Evolutionary conservation across 2,329 filamentous ascomycete genomes (phyloP).

Genomic region (Pyricularia sp.): DNA sequence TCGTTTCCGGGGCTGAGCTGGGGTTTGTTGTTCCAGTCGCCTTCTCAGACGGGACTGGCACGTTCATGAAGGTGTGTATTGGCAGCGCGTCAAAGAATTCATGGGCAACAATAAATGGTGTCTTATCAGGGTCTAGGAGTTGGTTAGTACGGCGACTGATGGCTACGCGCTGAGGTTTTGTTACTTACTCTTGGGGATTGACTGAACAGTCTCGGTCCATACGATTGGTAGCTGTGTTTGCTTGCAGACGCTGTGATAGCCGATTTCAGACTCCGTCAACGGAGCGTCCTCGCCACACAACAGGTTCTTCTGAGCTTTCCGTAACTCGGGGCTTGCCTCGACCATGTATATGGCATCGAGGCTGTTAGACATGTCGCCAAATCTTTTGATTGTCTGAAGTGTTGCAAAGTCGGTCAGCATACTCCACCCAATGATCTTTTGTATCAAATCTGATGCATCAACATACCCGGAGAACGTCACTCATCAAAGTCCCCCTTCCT

Average conservation of each 20-base stretch:
- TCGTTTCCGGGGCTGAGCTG: constrained; percentile 12
- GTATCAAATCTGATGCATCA: not conserved
- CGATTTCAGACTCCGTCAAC: constrained; percentile 58
- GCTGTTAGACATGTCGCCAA: constrained; percentile 61
- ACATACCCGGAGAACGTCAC: constrained; percentile 78
- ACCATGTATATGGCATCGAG: constrained; percentile 88
- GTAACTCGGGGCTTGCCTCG: constrained; percentile 74
- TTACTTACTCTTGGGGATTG: constrained; percentile 54
- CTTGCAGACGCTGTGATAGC: constrained; percentile 63
- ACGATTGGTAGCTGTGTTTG: constrained; percentile 62
- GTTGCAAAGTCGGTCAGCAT: not conserved
- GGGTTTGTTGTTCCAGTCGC: constrained; percentile 25
- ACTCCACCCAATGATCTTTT: not conserved
- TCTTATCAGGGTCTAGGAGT: constrained; percentile 48
- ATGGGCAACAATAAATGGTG: constrained; percentile 88
- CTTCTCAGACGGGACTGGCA: constrained; percentile 28
- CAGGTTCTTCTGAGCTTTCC: constrained; percentile 64
- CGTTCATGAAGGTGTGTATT: constrained; percentile 85
- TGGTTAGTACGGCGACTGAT: not conserved
- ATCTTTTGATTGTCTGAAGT: constrained; percentile 64
- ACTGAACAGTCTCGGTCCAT: constrained; percentile 81
- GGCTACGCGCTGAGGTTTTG: not conserved
- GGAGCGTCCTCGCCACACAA: constrained; percentile 61
- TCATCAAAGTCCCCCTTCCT: constrained; percentile 90
- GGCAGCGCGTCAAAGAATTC: constrained; percentile 98